Conservation (phyloP, 768 basidiomycete genomes). For the Kwoniella heveanensis region DNA sequence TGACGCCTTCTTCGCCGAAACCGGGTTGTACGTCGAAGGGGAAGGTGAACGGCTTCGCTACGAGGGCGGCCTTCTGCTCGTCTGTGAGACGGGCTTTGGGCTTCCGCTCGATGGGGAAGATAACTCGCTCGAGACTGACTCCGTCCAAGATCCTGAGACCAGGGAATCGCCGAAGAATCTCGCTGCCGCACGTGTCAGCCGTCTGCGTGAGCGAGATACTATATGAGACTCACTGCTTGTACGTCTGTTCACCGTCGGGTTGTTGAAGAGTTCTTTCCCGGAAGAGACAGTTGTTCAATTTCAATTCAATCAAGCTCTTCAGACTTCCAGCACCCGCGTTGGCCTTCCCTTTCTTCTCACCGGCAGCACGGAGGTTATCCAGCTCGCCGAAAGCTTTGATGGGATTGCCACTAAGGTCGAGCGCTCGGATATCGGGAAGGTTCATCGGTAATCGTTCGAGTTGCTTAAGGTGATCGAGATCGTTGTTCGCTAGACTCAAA, state of each 20-base stretch:
- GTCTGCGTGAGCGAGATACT: too few relatives aligned
- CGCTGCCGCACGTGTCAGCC: slow-evolving; percentile 69
- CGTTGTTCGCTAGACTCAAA: slow-evolving; percentile 80
- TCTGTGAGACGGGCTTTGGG: slow-evolving; percentile 56
- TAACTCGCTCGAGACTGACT: slow-evolving; percentile 73
- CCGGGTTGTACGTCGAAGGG: slow-evolving; percentile 61
- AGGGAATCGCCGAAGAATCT: slow-evolving; percentile 77
- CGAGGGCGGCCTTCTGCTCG: slow-evolving; percentile 56
- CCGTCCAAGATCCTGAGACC: slow-evolving; percentile 81
- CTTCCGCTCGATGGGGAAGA: slow-evolving; percentile 65
- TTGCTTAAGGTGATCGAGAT: slow-evolving; percentile 65
- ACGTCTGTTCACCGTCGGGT: slow-evolving; percentile 74
- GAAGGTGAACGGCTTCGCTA: slow-evolving; percentile 65
- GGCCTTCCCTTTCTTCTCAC: slow-evolving; percentile 61
- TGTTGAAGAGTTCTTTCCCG: slow-evolving; percentile 55
- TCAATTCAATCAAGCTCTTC: slow-evolving; percentile 50
- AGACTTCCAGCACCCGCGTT: slow-evolving; percentile 39
- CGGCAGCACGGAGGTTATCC: slow-evolving; percentile 70
- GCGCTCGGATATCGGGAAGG: slow-evolving; percentile 62
- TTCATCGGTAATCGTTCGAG: slow-evolving; percentile 69
- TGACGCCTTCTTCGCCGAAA: slow-evolving; percentile 63
- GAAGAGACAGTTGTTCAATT: slow-evolving; percentile 45
- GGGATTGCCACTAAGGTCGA: slow-evolving; percentile 60
- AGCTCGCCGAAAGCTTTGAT: slow-evolving; percentile 78
- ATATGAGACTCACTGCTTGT: slow-evolving; percentile 60